Evolutionary conservation across 2,329 filamentous ascomycete species (phyloP), one percentile per base, ranked within the genome.

Genomic region (Chaetothyriales sp.): DNA sequence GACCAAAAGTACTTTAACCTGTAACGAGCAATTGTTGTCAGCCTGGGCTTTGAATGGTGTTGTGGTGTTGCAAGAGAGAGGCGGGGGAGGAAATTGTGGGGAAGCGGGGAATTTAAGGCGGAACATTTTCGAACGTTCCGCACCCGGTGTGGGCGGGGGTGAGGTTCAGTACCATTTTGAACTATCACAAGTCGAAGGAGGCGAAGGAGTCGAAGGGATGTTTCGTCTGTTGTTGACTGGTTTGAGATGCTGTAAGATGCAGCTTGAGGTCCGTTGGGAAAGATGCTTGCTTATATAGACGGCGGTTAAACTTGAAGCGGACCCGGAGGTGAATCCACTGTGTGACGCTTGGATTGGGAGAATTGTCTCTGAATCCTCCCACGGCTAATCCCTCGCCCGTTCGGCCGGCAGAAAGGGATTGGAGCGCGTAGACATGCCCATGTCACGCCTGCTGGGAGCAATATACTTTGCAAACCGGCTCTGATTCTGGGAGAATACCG

Each of bases 1-100:
- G 63, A 94, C 86, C 66, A 89, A 77, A 67, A 95, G 83, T 73
- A 95, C 86, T 76, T 95, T 95, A 75, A 89, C 89, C 88, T 95
- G 78, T 72, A 79, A 78, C 61, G 74, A 59, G 81, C 74, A 65
- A 77, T 76, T 57, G 77, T 76, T 56, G 78, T 81, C 71, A 82
- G 78, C 72, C 73, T 76, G 70, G 77, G 75, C 54, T 55, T 59
- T 47, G 52, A 50, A 59, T 47, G 19, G 53, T 49, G 10, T 12
- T 2, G 32, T 9, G 56, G 44, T 20, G 55, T 52, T 47, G 45
- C 50, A 51, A 52, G 49, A 43, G 46, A 54, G 47, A 53, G 55
- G 44, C 49, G 51, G 70, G 55, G 72, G 62, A 49, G 62, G 67
- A 62, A 69, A 68, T 60, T 69, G 59, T 56, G 72, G 68, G 55